phyloP scores from a whole-genome alignment of 495 filamentous ascomycete species.

The Aspergillus heteromorphus region DNA sequence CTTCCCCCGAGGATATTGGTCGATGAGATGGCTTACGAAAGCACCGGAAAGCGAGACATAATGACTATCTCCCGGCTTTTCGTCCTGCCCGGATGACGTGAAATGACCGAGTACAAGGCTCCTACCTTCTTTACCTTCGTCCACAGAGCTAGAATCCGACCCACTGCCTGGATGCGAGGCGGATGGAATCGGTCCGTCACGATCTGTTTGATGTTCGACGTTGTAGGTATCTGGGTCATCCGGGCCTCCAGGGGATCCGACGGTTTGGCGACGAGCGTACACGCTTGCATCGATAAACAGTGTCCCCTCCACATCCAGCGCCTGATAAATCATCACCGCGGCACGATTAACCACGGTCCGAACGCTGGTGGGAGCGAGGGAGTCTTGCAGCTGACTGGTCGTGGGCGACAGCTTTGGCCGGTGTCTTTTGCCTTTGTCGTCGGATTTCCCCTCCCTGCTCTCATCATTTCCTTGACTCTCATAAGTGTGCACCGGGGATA shows the following conservation, averaged over 20 bases:
- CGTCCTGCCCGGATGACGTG: slow-evolving; percentile 10
- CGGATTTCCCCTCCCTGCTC: neutral
- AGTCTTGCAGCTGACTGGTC: slow-evolving; percentile 18
- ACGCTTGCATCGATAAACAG: slow-evolving; percentile 25
- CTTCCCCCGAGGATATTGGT: slow-evolving; percentile 49
- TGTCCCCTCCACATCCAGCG: slow-evolving; percentile 21
- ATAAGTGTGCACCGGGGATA: slow-evolving; percentile 16
- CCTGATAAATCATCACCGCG: slow-evolving; percentile 19
- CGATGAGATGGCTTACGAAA: slow-evolving; percentile 42
- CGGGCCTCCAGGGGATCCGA: slow-evolving; percentile 9
- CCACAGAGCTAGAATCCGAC: neutral
- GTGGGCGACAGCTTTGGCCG: slow-evolving; percentile 19
- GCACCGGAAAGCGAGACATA: slow-evolving; percentile 29
- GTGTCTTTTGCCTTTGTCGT: neutral
- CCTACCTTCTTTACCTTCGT: slow-evolving; percentile 6
- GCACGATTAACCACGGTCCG: slow-evolving; percentile 20
- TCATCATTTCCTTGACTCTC: neutral
- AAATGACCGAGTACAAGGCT: slow-evolving; percentile 20
- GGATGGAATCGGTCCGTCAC: too few relatives aligned
- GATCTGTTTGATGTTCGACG: slow-evolving; percentile 1
- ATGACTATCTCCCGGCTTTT: slow-evolving; percentile 11
- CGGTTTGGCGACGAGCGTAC: slow-evolving; percentile 17
- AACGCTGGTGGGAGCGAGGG: slow-evolving; percentile 17
- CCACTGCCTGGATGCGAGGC: too few relatives aligned
- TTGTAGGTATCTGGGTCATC: neutral